Evolutionary conservation across 139 green algal species (phyloP).

Genomic region (Picochlorum sp.): DNA sequence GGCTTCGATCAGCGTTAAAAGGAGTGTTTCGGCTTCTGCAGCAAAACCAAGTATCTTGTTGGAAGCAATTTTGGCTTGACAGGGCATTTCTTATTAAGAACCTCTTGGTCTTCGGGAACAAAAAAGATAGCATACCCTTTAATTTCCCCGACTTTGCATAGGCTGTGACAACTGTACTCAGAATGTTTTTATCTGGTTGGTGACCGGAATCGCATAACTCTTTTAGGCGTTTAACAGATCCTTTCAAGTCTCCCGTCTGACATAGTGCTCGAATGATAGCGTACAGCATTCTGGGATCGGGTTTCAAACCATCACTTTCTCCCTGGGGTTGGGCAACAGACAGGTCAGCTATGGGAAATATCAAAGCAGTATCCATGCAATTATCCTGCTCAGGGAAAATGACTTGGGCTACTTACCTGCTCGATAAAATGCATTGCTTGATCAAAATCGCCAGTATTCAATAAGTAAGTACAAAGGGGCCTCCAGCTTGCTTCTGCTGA

Average conservation of each 20-base stretch:
- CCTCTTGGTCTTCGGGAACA: neutral
- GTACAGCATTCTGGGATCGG: neutral
- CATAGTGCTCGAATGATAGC: constrained; percentile 1
- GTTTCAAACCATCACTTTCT: constrained; percentile 1
- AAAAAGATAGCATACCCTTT: neutral
- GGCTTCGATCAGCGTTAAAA: neutral
- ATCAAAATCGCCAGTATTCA: neutral
- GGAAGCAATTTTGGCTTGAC: neutral
- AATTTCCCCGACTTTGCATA: constrained; percentile 1
- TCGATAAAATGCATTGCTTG: neutral
- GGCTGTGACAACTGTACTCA: neutral
- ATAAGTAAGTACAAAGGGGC: neutral
- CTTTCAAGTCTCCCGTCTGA: neutral
- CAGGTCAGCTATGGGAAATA: too few species aligned
- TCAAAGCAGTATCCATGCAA: too few species aligned
- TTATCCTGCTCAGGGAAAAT: too few species aligned
- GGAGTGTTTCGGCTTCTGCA: constrained; percentile 2
- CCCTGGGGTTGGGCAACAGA: too few species aligned
- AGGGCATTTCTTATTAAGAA: neutral
- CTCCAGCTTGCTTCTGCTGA: neutral
- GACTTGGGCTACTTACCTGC: too few species aligned
- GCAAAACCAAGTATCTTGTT: neutral
- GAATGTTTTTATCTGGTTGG: neutral
- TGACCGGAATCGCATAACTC: neutral
- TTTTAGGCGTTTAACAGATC: neutral